A percentile compares a stretch with the other conserved stretches of the same genome.
These are phyloP conservation scores for Cerioporus squamosus DNA, from an alignment of 1,284 basidiomycete genomes.

Conservation along the genomic window DNA sequence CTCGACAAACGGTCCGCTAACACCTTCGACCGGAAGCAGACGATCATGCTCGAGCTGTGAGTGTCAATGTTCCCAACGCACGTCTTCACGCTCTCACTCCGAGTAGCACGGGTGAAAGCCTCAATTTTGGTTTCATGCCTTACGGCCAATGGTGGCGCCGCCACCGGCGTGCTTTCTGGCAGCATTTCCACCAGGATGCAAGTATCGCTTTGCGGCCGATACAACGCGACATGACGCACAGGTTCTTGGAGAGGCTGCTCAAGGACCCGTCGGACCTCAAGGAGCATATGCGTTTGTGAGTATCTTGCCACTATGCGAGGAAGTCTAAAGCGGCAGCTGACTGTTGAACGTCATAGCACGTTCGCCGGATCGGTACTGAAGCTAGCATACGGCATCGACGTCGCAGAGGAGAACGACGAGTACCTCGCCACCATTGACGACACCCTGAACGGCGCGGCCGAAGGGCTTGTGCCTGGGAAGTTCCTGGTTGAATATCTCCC, in stretches of 20 bases:
- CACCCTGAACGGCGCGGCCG: slow-evolving; percentile 1
- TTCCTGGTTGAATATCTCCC: slow-evolving; percentile 10
- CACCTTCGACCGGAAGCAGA: slow-evolving; percentile 12
- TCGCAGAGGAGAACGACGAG: slow-evolving; percentile 14
- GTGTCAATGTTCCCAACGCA: background rate
- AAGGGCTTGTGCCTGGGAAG: background rate
- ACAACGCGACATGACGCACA: background rate
- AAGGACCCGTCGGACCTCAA: background rate
- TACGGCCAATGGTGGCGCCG: slow-evolving; percentile 12
- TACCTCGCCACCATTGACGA: slow-evolving; percentile 22
- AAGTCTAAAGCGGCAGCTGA: too few relatives aligned
- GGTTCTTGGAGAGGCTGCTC: background rate
- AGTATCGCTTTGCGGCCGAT: background rate
- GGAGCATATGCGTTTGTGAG: slow-evolving; percentile 10
- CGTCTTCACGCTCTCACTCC: too few relatives aligned
- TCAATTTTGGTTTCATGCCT: slow-evolving; percentile 1
- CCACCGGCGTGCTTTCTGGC: background rate
- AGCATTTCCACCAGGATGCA: slow-evolving; percentile 6
- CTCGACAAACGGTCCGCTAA: slow-evolving; percentile 18
- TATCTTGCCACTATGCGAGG: background rate
- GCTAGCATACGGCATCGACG: slow-evolving; percentile 20
- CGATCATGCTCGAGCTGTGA: background rate
- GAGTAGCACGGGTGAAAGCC: background rate
- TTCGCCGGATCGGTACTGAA: slow-evolving; percentile 12
- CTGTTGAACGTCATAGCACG: background rate